These are phyloP conservation scores for Geosmithia putterillii DNA, from an alignment of 2,329 filamentous ascomycete species.

Conservation along the genomic window DNA sequence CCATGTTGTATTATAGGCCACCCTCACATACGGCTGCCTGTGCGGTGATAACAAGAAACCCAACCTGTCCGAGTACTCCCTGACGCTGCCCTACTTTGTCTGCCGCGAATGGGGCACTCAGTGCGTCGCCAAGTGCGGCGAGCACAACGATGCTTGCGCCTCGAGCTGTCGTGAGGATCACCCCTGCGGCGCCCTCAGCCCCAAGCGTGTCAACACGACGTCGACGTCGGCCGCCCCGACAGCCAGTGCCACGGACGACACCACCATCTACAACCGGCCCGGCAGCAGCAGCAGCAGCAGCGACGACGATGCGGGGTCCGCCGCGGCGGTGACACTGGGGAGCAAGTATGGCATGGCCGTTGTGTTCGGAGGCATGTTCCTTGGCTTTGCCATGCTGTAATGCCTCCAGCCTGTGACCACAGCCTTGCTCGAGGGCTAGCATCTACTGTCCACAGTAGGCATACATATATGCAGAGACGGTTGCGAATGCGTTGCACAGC, in stretches of 20 bases:
- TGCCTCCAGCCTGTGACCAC: neutral
- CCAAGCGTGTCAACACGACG: conserved; percentile 44
- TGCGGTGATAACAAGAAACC: conserved; percentile 55
- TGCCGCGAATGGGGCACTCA: conserved; percentile 62
- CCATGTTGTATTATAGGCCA: conserved; percentile 32
- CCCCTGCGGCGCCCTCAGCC: conserved; percentile 60
- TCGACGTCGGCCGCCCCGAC: conserved; percentile 27
- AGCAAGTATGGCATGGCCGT: conserved; percentile 23
- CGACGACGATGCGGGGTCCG: conserved; percentile 6
- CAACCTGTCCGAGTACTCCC: conserved; percentile 64
- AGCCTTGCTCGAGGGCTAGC: too few species aligned
- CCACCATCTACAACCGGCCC: conserved; percentile 25
- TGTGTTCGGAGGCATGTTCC: conserved; percentile 23
- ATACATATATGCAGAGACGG: too few species aligned
- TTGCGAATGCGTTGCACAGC: too few species aligned
- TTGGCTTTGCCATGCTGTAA: conserved; percentile 27
- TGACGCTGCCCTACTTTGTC: conserved; percentile 67
- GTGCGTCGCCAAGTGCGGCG: conserved; percentile 50
- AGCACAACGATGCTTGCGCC: conserved; percentile 62
- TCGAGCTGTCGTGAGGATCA: conserved; percentile 43
- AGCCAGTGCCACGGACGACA: conserved; percentile 16
- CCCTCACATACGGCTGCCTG: conserved; percentile 58
- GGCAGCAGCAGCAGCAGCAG: conserved; percentile 11
- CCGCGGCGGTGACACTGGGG: conserved; percentile 19
- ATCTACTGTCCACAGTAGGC: too few species aligned